Percentiles rank a stretch among this genome's conserved stretches.
These are phyloP conservation scores for Endothia cerciana DNA, from an alignment of 2,329 filamentous ascomycete genomes.

Conservation along the genomic window DNA sequence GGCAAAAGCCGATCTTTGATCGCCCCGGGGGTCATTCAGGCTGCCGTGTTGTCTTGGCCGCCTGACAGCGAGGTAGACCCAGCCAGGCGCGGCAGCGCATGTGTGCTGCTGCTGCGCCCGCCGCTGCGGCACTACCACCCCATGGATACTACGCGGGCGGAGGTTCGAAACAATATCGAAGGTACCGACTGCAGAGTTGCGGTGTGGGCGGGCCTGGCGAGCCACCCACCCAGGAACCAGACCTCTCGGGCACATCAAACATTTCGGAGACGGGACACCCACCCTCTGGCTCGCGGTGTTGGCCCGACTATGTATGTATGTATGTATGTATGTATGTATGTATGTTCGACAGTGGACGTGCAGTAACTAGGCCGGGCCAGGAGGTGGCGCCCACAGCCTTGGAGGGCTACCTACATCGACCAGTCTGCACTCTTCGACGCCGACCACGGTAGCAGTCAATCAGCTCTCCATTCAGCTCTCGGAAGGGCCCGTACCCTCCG, in stretches of 20 bases:
- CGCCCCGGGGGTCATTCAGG: conserved; percentile 2
- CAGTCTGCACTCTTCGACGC: neutral
- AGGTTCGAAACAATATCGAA: neutral
- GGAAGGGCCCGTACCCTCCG: neutral
- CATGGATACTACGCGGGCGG: neutral
- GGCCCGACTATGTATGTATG: neutral
- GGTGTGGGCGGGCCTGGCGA: conserved; percentile 1
- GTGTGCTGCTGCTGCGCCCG: neutral
- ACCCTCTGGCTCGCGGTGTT: neutral
- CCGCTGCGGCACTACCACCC: neutral
- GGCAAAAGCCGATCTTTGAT: neutral
- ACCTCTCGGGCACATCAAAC: conserved; percentile 1
- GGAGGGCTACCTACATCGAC: no score
- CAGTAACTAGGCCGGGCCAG: no score
- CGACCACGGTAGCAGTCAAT: no score
- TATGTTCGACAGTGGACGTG: neutral
- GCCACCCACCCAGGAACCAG: neutral
- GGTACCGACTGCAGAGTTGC: neutral
- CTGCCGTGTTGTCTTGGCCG: conserved; percentile 4
- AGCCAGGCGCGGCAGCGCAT: neutral
- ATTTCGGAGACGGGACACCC: conserved; percentile 4
- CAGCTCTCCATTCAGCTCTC: neutral
- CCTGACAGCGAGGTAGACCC: neutral
- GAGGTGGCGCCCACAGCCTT: no score
- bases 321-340: no score